Evolutionary conservation across 257 asterid genomes (phyloP), one percentile per base, ranked within the genome.

Genomic region (Penstemon eatonii): DNA sequence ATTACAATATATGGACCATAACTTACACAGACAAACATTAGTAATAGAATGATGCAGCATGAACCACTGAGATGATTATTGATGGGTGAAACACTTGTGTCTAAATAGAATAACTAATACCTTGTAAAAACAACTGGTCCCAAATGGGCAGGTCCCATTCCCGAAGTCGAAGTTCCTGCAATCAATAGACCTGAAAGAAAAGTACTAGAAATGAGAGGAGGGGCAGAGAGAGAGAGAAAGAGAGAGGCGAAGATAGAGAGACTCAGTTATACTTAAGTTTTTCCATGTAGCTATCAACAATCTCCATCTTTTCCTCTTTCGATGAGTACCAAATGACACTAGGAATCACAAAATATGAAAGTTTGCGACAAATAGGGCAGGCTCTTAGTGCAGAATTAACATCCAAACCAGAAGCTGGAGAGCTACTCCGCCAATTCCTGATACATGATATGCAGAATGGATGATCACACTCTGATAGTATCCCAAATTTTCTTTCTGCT

Each of bases 101-200:
- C 58, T 9, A 65, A 61, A 38, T 45, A 55, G 49, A 65, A 50
- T 9, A 19, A 37, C 42, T 5, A 25, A 59, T 81, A 88, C 96
- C 94, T 83, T 81, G 83, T 88, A 88, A 66, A 88, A 88, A 77
- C 96, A 88, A 72, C 85, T 84, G 54, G 75, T 78, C 60, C 96
- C 88, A 71, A 88, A 88, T 56, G 91, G 96, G 75, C 96, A 88
- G 68, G 79, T 71, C n/a, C 94, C 96, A 75, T 79, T 81, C 61
- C 96, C 96, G 76, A 88, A 86, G 65, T 88, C 86, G 56, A 86
- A 88, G 79, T 88, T 91, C 87, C 80, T 88, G 86, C 96, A 88
- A 56, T 88, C 91, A 59, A 88, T 88, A 64, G 91, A 81, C 75
- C 94, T 88, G 85, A 65, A 81, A 69, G 25, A 42, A 18, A 59